Conservation (phyloP, 2,329 filamentous ascomycete species). For the Hymenoscyphus infarciens region DNA sequence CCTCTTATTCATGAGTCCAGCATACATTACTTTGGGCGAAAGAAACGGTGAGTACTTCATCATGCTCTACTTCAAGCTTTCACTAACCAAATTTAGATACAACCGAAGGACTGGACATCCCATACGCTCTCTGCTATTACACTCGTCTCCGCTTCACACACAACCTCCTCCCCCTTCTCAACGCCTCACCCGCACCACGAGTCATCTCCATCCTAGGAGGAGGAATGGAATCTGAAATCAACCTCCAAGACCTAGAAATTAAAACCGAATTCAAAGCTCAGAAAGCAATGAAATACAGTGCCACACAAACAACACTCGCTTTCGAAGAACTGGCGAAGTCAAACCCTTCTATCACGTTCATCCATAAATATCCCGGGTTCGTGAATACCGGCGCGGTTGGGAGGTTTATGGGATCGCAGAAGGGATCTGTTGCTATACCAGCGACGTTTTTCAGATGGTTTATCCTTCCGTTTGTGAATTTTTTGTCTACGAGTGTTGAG, state of each 20-base stretch:
- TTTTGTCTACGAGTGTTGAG: constrained; percentile 30
- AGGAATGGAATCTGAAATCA: constrained; percentile 48
- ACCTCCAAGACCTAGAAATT: constrained; percentile 43
- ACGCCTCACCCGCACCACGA: constrained; percentile 42
- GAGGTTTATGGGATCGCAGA: constrained; percentile 24
- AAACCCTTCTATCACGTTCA: constrained; percentile 42
- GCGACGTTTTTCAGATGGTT: constrained; percentile 23
- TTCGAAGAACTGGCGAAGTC: constrained; percentile 46
- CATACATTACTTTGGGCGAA: constrained; percentile 35
- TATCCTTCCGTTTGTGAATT: constrained; percentile 32
- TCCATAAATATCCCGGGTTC: constrained; percentile 40
- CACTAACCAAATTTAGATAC: constrained; percentile 41
- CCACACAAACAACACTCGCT: constrained; percentile 49
- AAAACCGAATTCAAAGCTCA: constrained; percentile 36
- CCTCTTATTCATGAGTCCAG: constrained; percentile 45
- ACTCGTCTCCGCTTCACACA: constrained; percentile 53
- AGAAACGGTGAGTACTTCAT: constrained; percentile 24
- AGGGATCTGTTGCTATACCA: constrained; percentile 25
- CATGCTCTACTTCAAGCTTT: neutral
- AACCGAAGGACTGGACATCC: constrained; percentile 52
- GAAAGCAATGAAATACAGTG: constrained; percentile 44
- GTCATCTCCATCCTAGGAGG: constrained; percentile 53
- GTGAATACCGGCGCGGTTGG: constrained; percentile 38
- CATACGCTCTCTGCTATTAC: constrained; percentile 53
- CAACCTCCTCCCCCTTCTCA: constrained; percentile 55